Conservation (phyloP, 306 rosid species). For the Malus sieversii region DNA sequence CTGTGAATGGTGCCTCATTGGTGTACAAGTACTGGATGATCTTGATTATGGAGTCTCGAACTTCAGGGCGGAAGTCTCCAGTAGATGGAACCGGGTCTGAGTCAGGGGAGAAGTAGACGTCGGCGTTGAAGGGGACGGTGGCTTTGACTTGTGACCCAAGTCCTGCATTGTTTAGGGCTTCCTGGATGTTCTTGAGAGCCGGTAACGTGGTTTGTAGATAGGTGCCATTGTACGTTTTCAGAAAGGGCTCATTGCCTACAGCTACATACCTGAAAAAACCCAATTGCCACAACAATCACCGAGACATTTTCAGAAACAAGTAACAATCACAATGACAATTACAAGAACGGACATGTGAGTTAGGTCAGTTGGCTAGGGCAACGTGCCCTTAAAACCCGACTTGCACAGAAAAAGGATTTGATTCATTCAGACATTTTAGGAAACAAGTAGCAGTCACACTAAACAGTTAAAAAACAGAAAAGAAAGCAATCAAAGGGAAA, state of each 20-base stretch:
- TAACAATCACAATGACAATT: not conserved
- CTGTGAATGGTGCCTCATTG: constrained; percentile 70
- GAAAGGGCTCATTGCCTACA: constrained; percentile 94
- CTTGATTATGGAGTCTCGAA: constrained; percentile 46
- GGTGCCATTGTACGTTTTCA: constrained; percentile 64
- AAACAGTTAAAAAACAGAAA: not conserved
- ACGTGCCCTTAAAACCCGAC: not conserved
- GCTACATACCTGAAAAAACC: constrained; percentile 71
- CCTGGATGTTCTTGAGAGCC: constrained; percentile 72
- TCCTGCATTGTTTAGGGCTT: constrained; percentile 59
- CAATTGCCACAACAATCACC: not conserved
- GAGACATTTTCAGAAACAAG: not conserved
- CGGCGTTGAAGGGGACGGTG: constrained; percentile 95
- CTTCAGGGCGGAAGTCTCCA: constrained; percentile 74
- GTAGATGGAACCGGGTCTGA: constrained; percentile 81
- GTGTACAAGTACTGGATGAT: constrained; percentile 49
- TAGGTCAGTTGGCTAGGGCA: not conserved
- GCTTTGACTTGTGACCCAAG: constrained; percentile 58
- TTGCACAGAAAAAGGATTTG: not conserved
- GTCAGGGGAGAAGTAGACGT: constrained; percentile 72
- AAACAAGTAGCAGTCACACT: not conserved
- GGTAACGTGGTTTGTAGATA: constrained; percentile 57
- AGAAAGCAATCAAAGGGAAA: not conserved
- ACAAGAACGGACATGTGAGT: not conserved
- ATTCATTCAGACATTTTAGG: not conserved